Evolutionary conservation across 768 basidiomycete genomes (phyloP), one percentile per base, ranked within the genome.

Genomic region (Lepiota venenata): DNA sequence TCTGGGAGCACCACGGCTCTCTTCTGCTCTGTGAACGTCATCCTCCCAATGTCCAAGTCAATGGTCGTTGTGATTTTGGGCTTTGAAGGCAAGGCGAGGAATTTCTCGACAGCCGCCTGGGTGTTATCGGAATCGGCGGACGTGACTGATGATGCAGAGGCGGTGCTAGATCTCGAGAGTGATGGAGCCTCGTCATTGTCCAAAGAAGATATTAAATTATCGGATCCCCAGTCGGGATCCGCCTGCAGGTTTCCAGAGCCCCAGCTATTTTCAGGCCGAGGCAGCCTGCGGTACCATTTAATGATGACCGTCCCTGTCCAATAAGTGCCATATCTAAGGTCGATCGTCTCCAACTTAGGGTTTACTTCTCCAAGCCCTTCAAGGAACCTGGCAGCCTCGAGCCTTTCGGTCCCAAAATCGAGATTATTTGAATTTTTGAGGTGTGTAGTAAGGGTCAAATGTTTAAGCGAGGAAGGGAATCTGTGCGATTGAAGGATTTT

Each of bases 11-110:
- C 50, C 2, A 51, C 41, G 2, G 50, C 20, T 11, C 50, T 27
- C 21, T 18, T 27, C 41, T 67, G 65, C 56, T 69, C 68, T 35
- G 63, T 67, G 32, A 71, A 67, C 25, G 56, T 58, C 15, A 69
- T 50, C 22, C 56, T 66, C 5, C 70, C 70, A 35, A 67, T 56
- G 1, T 58, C 57, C 25, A 61, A 62, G 36, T 64, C 60, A 11
- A 64, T 58, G 20, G 58, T 61, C 3, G 63, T 63, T 1, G 63
- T 61, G 16, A 62, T 58, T 0, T 60, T 63, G 0, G 65, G 50
- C 15, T 35, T 42, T n/a, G 50, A 51, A 44, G 50, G 50, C 27
- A 66, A 3, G 59, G 55, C 11, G 61, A 58, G 46, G 56, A 62
- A 41, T 63, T 61, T 32, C 58, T 62, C 50, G 60, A 63, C 4